phyloP scores from a whole-genome alignment of 2,329 filamentous ascomycete species.

The Arthrocladium fulminans region DNA sequence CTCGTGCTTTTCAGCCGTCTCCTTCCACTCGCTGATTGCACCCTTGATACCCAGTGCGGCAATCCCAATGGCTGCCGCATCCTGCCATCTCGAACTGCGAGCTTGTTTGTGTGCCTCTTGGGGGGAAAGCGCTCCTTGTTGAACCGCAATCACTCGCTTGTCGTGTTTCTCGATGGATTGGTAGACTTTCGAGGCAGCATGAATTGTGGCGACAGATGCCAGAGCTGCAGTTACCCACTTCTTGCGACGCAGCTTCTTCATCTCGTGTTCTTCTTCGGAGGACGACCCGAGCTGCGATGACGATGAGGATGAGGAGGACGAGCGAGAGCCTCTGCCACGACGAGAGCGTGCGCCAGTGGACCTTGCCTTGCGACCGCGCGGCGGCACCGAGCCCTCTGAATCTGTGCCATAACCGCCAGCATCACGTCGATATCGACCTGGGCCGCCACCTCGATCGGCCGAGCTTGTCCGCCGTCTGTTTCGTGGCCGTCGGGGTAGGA shows the following conservation, averaged over 20 bases:
- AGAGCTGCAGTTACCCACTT: slow-evolving; percentile 58
- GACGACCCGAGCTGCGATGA: slow-evolving; percentile 47
- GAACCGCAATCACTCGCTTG: slow-evolving; percentile 50
- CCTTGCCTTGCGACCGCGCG: slow-evolving; percentile 19
- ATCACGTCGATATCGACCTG: slow-evolving; percentile 13
- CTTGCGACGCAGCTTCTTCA: slow-evolving; percentile 58
- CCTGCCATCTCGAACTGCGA: slow-evolving; percentile 54
- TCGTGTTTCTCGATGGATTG: slow-evolving; percentile 56
- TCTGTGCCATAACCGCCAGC: slow-evolving; percentile 15
- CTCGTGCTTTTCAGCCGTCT: slow-evolving; percentile 55
- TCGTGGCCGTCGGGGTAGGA: slow-evolving; percentile 15
- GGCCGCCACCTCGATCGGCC: no score
- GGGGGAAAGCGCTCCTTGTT: slow-evolving; percentile 53
- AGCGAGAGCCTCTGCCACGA: slow-evolving; percentile 10
- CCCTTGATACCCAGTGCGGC: slow-evolving; percentile 61
- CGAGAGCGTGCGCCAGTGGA: slow-evolving; percentile 18
- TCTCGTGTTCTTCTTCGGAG: slow-evolving; percentile 53
- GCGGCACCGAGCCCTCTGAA: slow-evolving; percentile 22
- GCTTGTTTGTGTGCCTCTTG: slow-evolving; percentile 56
- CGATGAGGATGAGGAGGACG: slow-evolving; percentile 34
- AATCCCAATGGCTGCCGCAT: slow-evolving; percentile 57
- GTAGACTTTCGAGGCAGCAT: slow-evolving; percentile 58
- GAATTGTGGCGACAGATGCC: slow-evolving; percentile 59
- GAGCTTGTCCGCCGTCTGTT: slow-evolving; percentile 18
- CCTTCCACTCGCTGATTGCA: slow-evolving; percentile 58